These are phyloP conservation scores for Pachysandra terminalis DNA, from an alignment of 164 flowering plant species.

Conservation along the genomic window DNA sequence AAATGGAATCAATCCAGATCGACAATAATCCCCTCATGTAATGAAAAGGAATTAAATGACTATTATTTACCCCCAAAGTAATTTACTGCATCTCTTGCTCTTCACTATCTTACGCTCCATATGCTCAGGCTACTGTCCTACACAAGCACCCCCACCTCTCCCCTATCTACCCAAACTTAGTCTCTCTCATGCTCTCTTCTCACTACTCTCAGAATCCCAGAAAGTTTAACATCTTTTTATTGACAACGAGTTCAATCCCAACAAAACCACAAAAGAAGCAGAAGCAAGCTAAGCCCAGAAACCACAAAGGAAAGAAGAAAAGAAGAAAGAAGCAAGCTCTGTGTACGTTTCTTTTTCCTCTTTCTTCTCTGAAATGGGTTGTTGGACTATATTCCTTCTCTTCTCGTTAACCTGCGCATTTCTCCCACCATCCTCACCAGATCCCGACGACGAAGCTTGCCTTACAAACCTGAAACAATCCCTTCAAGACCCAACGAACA, in stretches of 20 bases:
- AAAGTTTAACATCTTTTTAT: too few relatives aligned
- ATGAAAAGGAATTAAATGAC: too few relatives aligned
- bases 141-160: neutral
- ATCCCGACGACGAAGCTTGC: constrained; percentile 81
- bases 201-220: too few relatives aligned
- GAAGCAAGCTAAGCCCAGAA: neutral
- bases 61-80: too few relatives aligned
- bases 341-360: neutral
- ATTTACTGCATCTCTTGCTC: too few relatives aligned
- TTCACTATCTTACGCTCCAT: constrained; percentile 1
- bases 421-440: constrained; percentile 23
- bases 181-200: neutral
- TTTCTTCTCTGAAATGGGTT: constrained; percentile 5
- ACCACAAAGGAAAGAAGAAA: neutral
- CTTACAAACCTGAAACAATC: constrained; percentile 46
- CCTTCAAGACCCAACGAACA: constrained; percentile 54
- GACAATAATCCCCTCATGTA: neutral
- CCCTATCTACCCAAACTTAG: too few relatives aligned
- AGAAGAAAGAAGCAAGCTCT: neutral
- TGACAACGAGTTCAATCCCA: too few relatives aligned
- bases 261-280: too few relatives aligned
- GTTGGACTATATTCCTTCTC: neutral
- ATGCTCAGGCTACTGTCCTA: neutral
- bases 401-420: constrained; percentile 1
- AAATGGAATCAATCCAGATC: neutral